These are phyloP conservation scores for Straminergon stramineum DNA, from an alignment of 225 moss, liverwort and hornwort species.

Conservation along the genomic window DNA sequence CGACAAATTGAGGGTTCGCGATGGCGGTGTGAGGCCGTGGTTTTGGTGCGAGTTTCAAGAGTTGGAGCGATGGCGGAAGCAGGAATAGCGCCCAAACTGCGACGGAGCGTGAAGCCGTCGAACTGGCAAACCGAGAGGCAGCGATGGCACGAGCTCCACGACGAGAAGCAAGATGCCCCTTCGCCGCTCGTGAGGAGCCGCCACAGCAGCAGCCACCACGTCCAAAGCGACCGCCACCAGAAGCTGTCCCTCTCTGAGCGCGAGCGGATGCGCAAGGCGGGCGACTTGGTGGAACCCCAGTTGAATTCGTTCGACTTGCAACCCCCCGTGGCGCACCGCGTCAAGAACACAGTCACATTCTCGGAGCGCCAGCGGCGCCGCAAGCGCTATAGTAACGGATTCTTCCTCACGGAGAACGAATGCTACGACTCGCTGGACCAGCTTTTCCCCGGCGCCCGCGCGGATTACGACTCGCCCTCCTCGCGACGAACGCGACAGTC, in stretches of 20 bases:
- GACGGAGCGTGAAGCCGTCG: constrained; percentile 37
- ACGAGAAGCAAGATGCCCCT: not conserved
- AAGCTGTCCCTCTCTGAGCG: constrained; percentile 31
- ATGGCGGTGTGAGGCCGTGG: not conserved
- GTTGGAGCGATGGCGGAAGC: constrained; percentile 16
- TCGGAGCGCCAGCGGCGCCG: constrained; percentile 63
- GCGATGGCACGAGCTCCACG: constrained; percentile 38
- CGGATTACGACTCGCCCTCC: constrained; percentile 27
- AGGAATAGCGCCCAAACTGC: constrained; percentile 20
- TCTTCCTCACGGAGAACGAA: constrained; percentile 32
- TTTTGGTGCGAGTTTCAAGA: not conserved
- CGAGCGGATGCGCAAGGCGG: constrained; percentile 53
- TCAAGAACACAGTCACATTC: constrained; percentile 55
- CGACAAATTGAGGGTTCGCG: not conserved
- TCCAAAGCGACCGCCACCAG: constrained; percentile 1
- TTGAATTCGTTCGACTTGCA: constrained; percentile 47
- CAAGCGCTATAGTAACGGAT: constrained; percentile 29
- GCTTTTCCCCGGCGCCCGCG: constrained; percentile 65
- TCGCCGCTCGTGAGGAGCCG: constrained; percentile 21
- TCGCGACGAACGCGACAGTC: constrained; percentile 15
- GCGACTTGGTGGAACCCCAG: constrained; percentile 48
- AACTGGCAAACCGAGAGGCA: constrained; percentile 47
- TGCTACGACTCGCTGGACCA: constrained; percentile 67
- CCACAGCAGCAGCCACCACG: not conserved
- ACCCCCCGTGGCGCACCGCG: constrained; percentile 49